These are phyloP conservation scores for Thalassiosira mediterranea DNA, from an alignment of 352 stramenopile species.

Conservation along the genomic window DNA sequence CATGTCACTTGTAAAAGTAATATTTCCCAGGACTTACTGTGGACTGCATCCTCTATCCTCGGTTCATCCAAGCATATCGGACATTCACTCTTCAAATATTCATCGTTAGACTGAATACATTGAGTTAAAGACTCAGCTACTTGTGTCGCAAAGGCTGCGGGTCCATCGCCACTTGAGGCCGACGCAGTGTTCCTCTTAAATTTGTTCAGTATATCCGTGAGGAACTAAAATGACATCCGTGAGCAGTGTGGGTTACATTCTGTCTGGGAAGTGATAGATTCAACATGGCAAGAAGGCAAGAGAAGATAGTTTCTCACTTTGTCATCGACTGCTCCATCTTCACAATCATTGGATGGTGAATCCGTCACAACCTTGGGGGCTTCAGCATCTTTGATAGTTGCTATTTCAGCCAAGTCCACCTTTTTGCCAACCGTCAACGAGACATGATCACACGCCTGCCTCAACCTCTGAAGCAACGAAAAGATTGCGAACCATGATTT, in stretches of 20 bases:
- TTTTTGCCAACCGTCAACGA: slow-evolving; percentile 70
- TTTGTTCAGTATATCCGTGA: slow-evolving; percentile 60
- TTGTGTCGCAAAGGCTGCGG: slow-evolving; percentile 44
- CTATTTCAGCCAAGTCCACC: slow-evolving; percentile 24
- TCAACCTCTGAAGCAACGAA: slow-evolving; percentile 71
- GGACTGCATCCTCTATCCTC: slow-evolving; percentile 60
- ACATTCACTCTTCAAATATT: slow-evolving; percentile 75
- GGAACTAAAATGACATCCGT: slow-evolving; percentile 38
- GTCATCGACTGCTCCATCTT: slow-evolving; percentile 22
- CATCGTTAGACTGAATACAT: slow-evolving; percentile 59
- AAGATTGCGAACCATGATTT: slow-evolving; percentile 84
- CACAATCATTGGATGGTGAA: too few relatives aligned
- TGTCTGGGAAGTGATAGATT: not conserved
- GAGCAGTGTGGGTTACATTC: not conserved
- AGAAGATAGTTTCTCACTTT: slow-evolving; percentile 27
- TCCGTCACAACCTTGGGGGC: too few relatives aligned
- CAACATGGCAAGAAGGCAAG: not conserved
- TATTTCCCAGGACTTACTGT: slow-evolving; percentile 28
- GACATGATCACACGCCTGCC: slow-evolving; percentile 80
- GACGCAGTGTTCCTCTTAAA: slow-evolving; percentile 54
- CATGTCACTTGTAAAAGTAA: not conserved
- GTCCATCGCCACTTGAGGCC: not conserved
- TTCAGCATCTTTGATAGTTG: slow-evolving; percentile 9
- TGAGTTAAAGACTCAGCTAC: slow-evolving; percentile 63
- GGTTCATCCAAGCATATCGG: slow-evolving; percentile 77